Evolutionary conservation across 108 stramenopile genomes (phyloP).

Genomic region (Fragilaria radians): DNA sequence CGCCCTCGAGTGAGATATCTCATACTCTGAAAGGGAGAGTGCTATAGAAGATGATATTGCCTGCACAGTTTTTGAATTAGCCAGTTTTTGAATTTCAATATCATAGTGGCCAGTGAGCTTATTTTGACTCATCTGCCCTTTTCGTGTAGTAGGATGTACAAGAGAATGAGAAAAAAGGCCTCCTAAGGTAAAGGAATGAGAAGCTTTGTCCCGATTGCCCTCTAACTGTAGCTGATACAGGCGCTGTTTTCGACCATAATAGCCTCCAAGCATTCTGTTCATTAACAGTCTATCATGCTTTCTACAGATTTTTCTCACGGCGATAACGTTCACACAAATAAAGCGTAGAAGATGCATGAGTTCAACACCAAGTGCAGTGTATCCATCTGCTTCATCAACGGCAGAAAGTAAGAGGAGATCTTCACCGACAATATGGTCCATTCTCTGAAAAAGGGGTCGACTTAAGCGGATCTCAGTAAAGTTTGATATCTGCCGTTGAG

Average conservation of each 20-base stretch:
- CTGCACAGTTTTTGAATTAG: constrained; percentile 66
- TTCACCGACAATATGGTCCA: constrained; percentile 51
- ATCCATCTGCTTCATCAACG: constrained; percentile 77
- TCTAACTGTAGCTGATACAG: constrained; percentile 20
- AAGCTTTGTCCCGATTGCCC: constrained; percentile 11
- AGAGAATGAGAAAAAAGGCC: constrained; percentile 2
- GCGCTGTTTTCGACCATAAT: constrained; percentile 50
- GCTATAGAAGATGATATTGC: constrained; percentile 72
- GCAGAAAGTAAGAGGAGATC: constrained; percentile 67
- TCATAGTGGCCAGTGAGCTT: constrained; percentile 51
- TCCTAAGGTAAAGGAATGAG: constrained; percentile 5
- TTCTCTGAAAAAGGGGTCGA: constrained; percentile 68
- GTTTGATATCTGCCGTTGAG: constrained; percentile 49
- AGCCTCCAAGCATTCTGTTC: constrained; percentile 83
- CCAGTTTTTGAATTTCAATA: constrained; percentile 63
- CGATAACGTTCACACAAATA: constrained; percentile 74
- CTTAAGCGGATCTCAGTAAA: constrained; percentile 47
- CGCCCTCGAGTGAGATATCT: constrained; percentile 61
- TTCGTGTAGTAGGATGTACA: background rate
- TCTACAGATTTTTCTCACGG: constrained; percentile 76
- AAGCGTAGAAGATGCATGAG: constrained; percentile 73
- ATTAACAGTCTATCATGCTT: constrained; percentile 78
- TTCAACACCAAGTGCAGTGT: constrained; percentile 69
- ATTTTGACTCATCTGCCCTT: constrained; percentile 12
- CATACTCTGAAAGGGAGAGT: constrained; percentile 69